phyloP scores from a whole-genome alignment of 179 eudicot genomes.

The Spinacia oleracea region DNA sequence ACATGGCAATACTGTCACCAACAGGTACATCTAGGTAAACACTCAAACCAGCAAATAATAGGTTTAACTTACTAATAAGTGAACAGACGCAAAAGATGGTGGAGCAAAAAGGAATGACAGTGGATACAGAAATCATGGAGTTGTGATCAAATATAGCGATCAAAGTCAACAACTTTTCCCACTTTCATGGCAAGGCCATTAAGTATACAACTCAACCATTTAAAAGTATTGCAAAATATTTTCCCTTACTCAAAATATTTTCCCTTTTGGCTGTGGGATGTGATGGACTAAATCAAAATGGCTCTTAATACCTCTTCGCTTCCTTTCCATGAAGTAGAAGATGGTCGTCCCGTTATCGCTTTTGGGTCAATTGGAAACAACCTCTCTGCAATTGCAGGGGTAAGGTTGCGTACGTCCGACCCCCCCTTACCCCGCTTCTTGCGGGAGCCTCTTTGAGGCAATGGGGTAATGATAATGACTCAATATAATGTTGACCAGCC shows the following conservation, averaged over 20 bases:
- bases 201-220: not conserved
- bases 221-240: not conserved
- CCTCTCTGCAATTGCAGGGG: no score
- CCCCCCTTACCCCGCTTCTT: no score
- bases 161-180: not conserved
- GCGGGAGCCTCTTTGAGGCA: no score
- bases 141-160: not conserved
- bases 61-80: not conserved
- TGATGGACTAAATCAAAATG: no score
- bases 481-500: not conserved
- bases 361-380: no score
- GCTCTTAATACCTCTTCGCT: no score
- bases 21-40: not conserved
- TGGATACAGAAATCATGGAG: not conserved
- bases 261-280: no score
- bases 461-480: no score
- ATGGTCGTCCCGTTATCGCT: no score
- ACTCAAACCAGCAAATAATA: not conserved
- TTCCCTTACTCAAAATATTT: no score
- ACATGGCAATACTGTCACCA: not conserved
- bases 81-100: not conserved
- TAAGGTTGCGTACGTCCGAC: no score
- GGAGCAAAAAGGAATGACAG: not conserved
- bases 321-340: no score
- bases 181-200: not conserved